Conservation (phyloP, 2,329 filamentous ascomycete species). For the Orbilia brochopaga region DNA sequence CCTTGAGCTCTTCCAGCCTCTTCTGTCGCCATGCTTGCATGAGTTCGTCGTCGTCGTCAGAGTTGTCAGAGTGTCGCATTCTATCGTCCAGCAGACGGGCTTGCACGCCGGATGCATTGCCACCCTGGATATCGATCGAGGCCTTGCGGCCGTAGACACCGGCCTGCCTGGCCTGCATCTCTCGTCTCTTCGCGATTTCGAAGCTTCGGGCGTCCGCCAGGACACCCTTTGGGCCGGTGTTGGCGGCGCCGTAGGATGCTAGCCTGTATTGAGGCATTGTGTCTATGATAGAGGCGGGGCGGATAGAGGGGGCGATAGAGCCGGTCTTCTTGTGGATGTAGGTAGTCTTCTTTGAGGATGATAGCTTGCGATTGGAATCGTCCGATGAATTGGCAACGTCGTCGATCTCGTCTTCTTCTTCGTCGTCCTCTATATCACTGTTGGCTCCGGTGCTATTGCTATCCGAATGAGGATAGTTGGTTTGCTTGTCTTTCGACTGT, state of each 20-base stretch:
- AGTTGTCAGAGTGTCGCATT: conserved; percentile 56
- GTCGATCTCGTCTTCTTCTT: conserved; percentile 43
- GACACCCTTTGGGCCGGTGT: conserved; percentile 76
- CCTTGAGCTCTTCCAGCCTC: conserved; percentile 77
- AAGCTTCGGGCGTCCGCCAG: conserved; percentile 81
- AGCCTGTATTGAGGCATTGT: conserved; percentile 49
- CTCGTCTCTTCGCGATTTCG: conserved; percentile 66
- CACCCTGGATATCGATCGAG: conserved; percentile 29
- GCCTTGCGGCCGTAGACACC: conserved; percentile 13
- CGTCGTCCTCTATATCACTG: conserved; percentile 44
- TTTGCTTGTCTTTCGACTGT: conserved; percentile 42
- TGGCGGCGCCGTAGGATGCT: conserved; percentile 46
- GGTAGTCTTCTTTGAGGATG: conserved; percentile 40
- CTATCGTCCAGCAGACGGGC: conserved; percentile 48
- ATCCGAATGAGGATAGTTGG: conserved; percentile 38
- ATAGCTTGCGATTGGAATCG: conserved; percentile 30
- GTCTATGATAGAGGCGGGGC: conserved; percentile 46
- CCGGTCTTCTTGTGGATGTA: conserved; percentile 48
- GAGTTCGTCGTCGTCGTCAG: conserved; percentile 79
- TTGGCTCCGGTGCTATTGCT: conserved; percentile 50
- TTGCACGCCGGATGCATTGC: conserved; percentile 8
- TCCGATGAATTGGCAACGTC: conserved; percentile 47
- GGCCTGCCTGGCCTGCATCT: conserved; percentile 40
- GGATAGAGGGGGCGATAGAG: conserved; percentile 48
- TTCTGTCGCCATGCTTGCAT: conserved; percentile 83